Conservation (phyloP, 768 basidiomycete genomes). For the Fistulinella prunicolor region DNA sequence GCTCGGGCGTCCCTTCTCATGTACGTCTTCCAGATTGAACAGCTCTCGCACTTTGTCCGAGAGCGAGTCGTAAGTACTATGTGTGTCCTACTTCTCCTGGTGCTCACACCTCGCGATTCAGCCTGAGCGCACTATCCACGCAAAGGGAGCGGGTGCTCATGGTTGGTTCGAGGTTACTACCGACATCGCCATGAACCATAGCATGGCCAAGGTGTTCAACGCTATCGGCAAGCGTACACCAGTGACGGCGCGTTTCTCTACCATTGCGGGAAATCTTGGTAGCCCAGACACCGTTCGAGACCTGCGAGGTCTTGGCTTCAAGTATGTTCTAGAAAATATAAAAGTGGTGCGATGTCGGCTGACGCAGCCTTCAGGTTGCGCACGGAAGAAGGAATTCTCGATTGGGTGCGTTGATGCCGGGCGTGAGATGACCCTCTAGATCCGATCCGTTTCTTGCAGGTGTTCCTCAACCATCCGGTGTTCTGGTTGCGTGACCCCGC, state of each 20-base stretch:
- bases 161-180: conserved; percentile 21
- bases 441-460: conserved; percentile 9
- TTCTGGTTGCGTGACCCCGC: conserved; percentile 47
- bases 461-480: conserved; percentile 43
- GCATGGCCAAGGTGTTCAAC: conserved; percentile 16
- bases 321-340: conserved; percentile 34
- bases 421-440: background rate
- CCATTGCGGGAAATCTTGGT: conserved; percentile 52
- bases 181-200: conserved; percentile 12
- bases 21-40: conserved; percentile 10
- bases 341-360: background rate
- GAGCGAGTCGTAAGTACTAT: conserved; percentile 15
- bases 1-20: background rate
- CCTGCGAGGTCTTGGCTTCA: conserved; percentile 51
- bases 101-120: background rate
- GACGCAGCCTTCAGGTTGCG: conserved; percentile 26
- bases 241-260: conserved; percentile 43
- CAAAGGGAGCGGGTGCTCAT: conserved; percentile 16
- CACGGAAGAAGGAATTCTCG: conserved; percentile 38
- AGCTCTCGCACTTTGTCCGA: conserved; percentile 16
- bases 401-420: conserved; percentile 31
- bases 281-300: conserved; percentile 49
- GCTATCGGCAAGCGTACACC: conserved; percentile 17
- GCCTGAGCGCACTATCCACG: conserved; percentile 18
- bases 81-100: no score